These are phyloP conservation scores for Coemansia sp. DNA, from an alignment of 192 early-diverging fungal genomes.

Conservation along the genomic window DNA sequence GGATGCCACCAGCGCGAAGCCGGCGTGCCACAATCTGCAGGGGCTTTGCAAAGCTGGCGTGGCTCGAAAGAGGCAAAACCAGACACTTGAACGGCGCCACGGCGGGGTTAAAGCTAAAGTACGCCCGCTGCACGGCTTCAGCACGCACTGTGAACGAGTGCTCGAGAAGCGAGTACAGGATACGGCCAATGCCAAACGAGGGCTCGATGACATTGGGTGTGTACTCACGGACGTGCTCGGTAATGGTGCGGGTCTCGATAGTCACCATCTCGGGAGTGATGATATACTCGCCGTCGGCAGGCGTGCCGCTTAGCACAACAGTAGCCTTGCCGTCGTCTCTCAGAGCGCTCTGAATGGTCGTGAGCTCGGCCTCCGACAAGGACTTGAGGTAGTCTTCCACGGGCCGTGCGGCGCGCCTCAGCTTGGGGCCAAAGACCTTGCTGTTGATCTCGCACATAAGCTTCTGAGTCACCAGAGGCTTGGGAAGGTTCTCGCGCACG, in stretches of 20 bases:
- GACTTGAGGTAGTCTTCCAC: conserved; percentile 78
- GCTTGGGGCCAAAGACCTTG: conserved; percentile 92
- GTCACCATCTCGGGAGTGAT: conserved; percentile 50
- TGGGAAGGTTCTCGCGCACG: conserved; percentile 86
- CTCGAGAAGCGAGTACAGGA: conserved; percentile 95
- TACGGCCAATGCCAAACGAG: conserved; percentile 98
- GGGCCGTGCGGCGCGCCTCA: conserved; percentile 89
- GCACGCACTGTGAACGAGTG: conserved; percentile 92
- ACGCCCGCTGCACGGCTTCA: conserved; percentile 86
- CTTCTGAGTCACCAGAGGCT: conserved; percentile 78
- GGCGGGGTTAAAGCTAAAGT: conserved; percentile 89
- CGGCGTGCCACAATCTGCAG: conserved; percentile 64
- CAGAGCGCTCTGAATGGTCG: conserved; percentile 54
- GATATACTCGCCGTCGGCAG: conserved; percentile 37
- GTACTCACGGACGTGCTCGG: conserved; percentile 84
- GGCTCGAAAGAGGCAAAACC: conserved; percentile 83
- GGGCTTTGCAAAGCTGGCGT: conserved; percentile 76
- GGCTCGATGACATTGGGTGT: conserved; percentile 99
- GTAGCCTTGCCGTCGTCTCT: conserved; percentile 27
- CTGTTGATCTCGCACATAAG: conserved; percentile 88
- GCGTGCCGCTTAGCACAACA: conserved; percentile 26
- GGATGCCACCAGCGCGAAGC: conserved; percentile 77
- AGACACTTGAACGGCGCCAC: conserved; percentile 96
- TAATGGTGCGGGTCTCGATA: conserved; percentile 49
- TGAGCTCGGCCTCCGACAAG: conserved; percentile 60